Base-by-base conservation (phyloP, 495 filamentous ascomycete species). In the Parachaetomium inaequale region DNA sequence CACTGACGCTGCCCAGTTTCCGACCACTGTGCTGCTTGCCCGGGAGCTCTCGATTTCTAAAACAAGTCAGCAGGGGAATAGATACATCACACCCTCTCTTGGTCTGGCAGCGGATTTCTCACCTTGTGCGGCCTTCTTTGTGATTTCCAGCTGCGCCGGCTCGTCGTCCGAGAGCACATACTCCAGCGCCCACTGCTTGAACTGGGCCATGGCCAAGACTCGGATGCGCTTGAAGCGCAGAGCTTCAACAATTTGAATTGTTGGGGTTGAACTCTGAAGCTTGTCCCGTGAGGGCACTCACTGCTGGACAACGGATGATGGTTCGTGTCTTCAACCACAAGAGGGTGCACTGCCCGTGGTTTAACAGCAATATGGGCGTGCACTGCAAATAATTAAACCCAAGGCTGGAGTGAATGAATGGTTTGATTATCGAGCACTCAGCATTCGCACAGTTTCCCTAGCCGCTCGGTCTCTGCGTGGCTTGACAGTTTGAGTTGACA, bases 1-100 rank as follows among this genome's bases (percentile, higher is more conserved):
- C 43, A 81, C 71, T 26, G 79, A 80, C 7, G 75, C 73, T 32
- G 77, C 78, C 79, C 78, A 81, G 65, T 75, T 75, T n/a, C 75
- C 76, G 15, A 81, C 69, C 11, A 72, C 62, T 47, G 74, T 54
- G 59, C 77, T 72, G 63, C 66, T 80, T 51, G 76, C 75, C 0
- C 72, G 63, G 19, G 78, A 71, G 50, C 64, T 64, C 65, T 80
- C 70, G n/a, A 80, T 79, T 57, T 74, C 78, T 77, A 29, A 10
- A 8, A 10, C 5, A 23, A 21, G 55, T 34, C 15, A 28, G 47
- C 23, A 55, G 59, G 17, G 26, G 11, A 21, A 34, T 38, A 40
- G 51, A 58, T 43, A n/a, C 40, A n/a, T 50, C 62, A 3, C 14
- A 15, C 15, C 19, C 6, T n/a, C n/a, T 28, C 7, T 26, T 28